Percentiles rank a stretch among this genome's conserved stretches.
Conservation (phyloP, 306 rosid genomes). For the Quercus dentata region DNA sequence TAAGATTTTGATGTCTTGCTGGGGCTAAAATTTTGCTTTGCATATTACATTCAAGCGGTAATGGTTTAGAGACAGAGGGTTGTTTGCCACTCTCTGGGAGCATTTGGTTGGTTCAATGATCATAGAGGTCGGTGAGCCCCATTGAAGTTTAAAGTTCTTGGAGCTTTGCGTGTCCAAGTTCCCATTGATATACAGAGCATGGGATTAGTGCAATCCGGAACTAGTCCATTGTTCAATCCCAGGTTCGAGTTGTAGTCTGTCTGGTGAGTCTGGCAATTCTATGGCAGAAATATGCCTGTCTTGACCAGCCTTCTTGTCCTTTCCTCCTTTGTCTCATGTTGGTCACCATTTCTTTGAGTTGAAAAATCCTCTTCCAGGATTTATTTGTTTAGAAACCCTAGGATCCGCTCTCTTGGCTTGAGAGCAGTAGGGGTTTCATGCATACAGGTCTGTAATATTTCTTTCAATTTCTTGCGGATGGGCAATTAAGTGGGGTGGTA, state of each 20-base stretch:
- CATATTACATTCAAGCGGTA: constrained; percentile 36
- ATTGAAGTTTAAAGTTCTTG: constrained; percentile 40
- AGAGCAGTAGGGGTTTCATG: constrained; percentile 25
- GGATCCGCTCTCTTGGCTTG: constrained; percentile 8
- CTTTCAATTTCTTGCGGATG: constrained; percentile 39
- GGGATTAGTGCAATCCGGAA: constrained; percentile 31
- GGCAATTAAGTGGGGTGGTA: constrained; percentile 32
- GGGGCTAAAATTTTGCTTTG: constrained; percentile 39
- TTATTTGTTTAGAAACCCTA: constrained; percentile 20
- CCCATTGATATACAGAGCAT: constrained; percentile 18
- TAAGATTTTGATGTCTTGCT: constrained; percentile 15
- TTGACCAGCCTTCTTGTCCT: constrained; percentile 12
- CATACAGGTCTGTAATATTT: constrained; percentile 32
- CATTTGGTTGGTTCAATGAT: constrained; percentile 43
- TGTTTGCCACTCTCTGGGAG: constrained; percentile 37
- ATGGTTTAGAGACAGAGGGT: constrained; percentile 40
- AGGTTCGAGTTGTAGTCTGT: constrained; percentile 23
- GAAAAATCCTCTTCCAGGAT: constrained; percentile 5
- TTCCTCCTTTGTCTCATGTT: not conserved
- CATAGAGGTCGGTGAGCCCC: constrained; percentile 24
- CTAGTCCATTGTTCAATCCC: constrained; percentile 23
- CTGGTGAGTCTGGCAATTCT: constrained; percentile 25
- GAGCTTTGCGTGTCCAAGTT: constrained; percentile 35
- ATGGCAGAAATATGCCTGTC: constrained; percentile 18
- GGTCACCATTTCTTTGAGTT: constrained; percentile 25